phyloP scores from a whole-genome alignment of 2,329 filamentous ascomycete species.

The Stagonosporopsis vannaccii region DNA sequence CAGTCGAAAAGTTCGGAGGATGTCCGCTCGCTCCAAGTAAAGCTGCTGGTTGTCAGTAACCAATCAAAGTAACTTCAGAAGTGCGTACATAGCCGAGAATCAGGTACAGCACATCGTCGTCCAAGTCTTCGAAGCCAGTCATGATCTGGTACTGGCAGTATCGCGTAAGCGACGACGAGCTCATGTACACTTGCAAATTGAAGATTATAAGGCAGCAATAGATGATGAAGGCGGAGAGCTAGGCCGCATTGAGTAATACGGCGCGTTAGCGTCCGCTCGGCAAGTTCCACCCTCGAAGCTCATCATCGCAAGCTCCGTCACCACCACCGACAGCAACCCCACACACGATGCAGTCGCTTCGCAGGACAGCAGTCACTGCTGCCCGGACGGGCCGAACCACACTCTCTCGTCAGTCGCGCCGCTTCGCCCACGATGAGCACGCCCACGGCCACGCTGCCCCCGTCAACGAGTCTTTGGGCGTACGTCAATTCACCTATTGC shows the following conservation, averaged over 20 bases:
- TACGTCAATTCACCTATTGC: conserved; percentile 49
- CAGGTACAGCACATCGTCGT: conserved; percentile 28
- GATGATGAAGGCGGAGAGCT: conserved; percentile 27
- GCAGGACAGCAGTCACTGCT: conserved; percentile 53
- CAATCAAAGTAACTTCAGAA: neutral
- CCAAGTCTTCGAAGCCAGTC: conserved; percentile 21
- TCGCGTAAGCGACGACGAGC: neutral
- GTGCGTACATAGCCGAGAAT: conserved; percentile 24
- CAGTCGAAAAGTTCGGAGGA: conserved; percentile 14
- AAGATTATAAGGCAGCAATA: conserved; percentile 3
- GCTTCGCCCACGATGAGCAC: conserved; percentile 50
- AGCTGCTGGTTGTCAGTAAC: conserved; percentile 14
- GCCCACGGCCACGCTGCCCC: conserved; percentile 48
- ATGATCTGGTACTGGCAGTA: neutral
- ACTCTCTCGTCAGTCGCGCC: conserved; percentile 50
- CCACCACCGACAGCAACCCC: conserved; percentile 25
- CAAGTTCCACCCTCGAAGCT: conserved; percentile 33
- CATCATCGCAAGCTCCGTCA: conserved; percentile 39
- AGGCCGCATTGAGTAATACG: conserved; percentile 13
- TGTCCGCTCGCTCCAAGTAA: conserved; percentile 9
- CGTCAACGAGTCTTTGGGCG: conserved; percentile 59
- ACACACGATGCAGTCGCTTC: conserved; percentile 55
- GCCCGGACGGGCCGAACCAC: conserved; percentile 48
- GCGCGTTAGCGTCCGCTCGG: conserved; percentile 18
- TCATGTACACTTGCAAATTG: neutral